Evolutionary conservation across 1,284 basidiomycete genomes (phyloP).

Genomic region (Apiotrichum siamense): DNA sequence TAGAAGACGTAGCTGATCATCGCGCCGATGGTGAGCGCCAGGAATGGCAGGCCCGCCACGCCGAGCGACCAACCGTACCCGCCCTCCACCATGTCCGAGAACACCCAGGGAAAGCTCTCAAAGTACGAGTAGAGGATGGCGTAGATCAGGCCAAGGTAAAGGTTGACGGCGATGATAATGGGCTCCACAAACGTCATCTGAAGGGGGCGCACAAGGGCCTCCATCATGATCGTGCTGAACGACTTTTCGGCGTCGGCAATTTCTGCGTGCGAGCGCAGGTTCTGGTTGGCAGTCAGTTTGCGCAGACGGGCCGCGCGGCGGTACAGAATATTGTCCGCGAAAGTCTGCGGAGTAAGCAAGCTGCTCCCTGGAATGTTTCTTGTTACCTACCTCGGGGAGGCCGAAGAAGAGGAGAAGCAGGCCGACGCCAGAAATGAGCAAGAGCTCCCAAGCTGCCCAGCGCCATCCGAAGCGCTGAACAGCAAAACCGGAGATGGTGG

Average conservation of each 20-base stretch:
- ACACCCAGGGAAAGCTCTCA: conserved; percentile 9
- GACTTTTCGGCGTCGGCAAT: conserved; percentile 26
- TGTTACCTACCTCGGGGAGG: conserved; percentile 41
- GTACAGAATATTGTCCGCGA: conserved; percentile 57
- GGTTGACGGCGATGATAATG: conserved; percentile 29
- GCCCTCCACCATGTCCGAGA: not conserved
- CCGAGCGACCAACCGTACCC: conserved; percentile 36
- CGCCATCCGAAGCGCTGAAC: conserved; percentile 40
- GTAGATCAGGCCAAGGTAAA: conserved; percentile 30
- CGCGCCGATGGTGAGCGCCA: conserved; percentile 29
- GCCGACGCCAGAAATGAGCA: conserved; percentile 36
- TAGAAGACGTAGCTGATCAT: conserved; percentile 23
- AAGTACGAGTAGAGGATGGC: conserved; percentile 38
- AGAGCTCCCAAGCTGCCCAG: conserved; percentile 39
- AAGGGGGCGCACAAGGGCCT: conserved; percentile 34
- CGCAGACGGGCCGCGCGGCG: conserved; percentile 54
- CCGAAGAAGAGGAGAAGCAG: conserved; percentile 54
- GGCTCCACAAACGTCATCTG: conserved; percentile 38
- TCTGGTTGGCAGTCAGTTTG: conserved; percentile 48
- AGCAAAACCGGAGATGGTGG: conserved; percentile 52
- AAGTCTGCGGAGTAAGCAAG: conserved; percentile 53
- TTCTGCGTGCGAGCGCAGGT: conserved; percentile 33
- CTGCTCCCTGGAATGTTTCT: conserved; percentile 10
- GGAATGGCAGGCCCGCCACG: conserved; percentile 33
- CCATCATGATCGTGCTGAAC: conserved; percentile 25